These are phyloP conservation scores for Diutina neorugosa DNA, from an alignment of 1,139 yeast species.

Conservation along the genomic window DNA sequence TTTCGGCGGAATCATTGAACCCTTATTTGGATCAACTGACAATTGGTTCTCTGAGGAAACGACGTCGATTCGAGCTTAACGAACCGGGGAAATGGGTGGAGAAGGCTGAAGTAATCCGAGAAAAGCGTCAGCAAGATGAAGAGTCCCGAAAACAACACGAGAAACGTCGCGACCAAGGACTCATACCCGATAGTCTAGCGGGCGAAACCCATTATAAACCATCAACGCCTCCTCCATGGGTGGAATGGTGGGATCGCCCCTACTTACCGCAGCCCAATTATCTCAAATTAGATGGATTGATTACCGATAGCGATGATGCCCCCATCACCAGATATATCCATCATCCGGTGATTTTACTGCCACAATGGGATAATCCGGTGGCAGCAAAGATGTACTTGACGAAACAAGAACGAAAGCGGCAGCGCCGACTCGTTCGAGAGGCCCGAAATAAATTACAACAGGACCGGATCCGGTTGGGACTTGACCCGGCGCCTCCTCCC, in stretches of 20 bases:
- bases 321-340: conserved; percentile 57
- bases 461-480: conserved; percentile 67
- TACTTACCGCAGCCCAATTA: conserved; percentile 19
- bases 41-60: conserved; percentile 5
- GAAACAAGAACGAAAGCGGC: conserved; percentile 62
- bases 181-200: conserved; percentile 31
- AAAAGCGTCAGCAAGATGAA: conserved; percentile 21
- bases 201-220: conserved; percentile 41
- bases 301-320: conserved; percentile 27
- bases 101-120: conserved; percentile 41
- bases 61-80: conserved; percentile 35
- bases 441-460: conserved; percentile 57
- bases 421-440: conserved; percentile 61
- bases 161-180: conserved; percentile 25
- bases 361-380: conserved; percentile 41
- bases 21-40: conserved; percentile 46
- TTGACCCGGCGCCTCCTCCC: conserved; percentile 83
- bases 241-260: conserved; percentile 81
- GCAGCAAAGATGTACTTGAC: conserved; percentile 49
- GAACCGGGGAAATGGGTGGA: conserved; percentile 50
- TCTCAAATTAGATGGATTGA: conserved; percentile 12
- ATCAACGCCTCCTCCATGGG: conserved; percentile 37
- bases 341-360: conserved; percentile 62
- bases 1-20: conserved; percentile 32
- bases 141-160: conserved; percentile 14